Conservation (phyloP, 2,329 filamentous ascomycete genomes). For the Botrytis paeoniae region DNA sequence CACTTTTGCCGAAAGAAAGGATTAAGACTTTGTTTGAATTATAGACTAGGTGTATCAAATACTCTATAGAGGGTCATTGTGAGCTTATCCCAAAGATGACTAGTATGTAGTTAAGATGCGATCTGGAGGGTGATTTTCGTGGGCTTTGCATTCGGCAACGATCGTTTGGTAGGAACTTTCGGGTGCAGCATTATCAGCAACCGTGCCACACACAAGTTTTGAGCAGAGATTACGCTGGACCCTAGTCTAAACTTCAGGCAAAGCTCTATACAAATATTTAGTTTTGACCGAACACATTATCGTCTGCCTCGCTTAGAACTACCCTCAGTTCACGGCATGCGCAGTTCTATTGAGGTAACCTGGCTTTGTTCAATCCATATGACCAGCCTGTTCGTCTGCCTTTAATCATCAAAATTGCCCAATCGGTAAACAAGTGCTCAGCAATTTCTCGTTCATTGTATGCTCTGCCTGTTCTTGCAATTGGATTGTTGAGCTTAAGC, state of each 20-base stretch:
- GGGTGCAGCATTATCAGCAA: not conserved
- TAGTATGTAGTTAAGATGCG: not conserved
- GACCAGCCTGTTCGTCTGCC: too few relatives aligned
- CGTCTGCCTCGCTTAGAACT: not conserved
- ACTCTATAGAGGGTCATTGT: too few relatives aligned
- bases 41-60: not conserved
- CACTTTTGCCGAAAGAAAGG: not conserved
- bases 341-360: too few relatives aligned
- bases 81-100: too few relatives aligned
- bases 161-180: not conserved
- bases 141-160: not conserved
- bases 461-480: not conserved
- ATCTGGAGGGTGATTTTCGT: not conserved
- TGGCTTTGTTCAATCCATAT: not conserved
- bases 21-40: not conserved
- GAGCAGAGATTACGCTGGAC: not conserved
- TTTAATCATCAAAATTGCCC: not conserved
- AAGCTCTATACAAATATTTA: not conserved
- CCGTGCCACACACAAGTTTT: not conserved
- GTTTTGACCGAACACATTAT: not conserved
- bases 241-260: not conserved
- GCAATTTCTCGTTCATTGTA: not conserved
- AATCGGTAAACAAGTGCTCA: not conserved
- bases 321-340: not conserved
- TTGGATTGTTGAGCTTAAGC: not conserved